Conservation (phyloP, 495 filamentous ascomycete genomes). For the Parachaetomium inaequale region DNA sequence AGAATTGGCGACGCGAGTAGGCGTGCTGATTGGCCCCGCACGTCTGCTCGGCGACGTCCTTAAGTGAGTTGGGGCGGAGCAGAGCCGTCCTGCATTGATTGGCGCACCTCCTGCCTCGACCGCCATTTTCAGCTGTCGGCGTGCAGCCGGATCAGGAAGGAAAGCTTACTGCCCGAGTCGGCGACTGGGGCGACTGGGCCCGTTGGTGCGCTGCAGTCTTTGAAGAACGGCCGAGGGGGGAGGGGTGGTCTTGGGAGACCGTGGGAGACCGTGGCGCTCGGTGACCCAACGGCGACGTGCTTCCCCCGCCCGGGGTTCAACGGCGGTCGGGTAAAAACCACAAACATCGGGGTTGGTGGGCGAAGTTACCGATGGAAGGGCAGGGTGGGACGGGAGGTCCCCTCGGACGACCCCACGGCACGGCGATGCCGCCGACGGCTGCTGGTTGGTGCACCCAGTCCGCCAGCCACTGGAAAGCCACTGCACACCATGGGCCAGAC, state of each 20-base stretch:
- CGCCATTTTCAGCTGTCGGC: constrained; percentile 16
- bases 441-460: not conserved
- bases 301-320: not conserved
- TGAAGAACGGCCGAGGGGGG: not conserved
- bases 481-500: not conserved
- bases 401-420: not conserved
- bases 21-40: constrained; percentile 7
- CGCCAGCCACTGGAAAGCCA: not conserved
- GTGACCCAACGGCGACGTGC: not conserved
- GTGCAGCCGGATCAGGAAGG: constrained; percentile 18
- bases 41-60: not conserved
- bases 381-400: no score
- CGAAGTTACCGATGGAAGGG: no score
- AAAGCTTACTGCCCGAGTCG: constrained; percentile 1
- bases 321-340: not conserved
- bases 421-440: constrained; percentile 4
- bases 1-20: not conserved
- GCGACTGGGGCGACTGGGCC: not conserved
- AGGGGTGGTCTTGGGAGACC: not conserved
- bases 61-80: constrained; percentile 7
- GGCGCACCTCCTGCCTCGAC: constrained; percentile 7
- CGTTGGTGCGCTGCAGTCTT: not conserved
- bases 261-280: not conserved
- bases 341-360: not conserved
- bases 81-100: constrained; percentile 8